Evolutionary conservation across 306 rosid genomes (phyloP).

Genomic region (Clitoria ternatea): DNA sequence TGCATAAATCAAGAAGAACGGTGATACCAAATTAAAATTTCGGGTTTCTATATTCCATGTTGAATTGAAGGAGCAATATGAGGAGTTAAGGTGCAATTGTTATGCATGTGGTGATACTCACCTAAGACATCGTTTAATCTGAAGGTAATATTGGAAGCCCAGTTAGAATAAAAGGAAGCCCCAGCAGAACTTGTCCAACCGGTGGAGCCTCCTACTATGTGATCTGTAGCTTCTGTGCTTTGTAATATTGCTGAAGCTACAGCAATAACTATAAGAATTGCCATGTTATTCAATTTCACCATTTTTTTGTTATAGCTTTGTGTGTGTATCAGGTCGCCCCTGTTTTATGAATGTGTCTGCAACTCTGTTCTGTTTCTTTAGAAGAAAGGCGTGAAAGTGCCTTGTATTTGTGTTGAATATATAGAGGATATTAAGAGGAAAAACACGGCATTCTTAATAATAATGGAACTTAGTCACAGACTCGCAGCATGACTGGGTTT

Average conservation of each 20-base stretch:
- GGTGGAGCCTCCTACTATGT: slow-evolving; percentile 27
- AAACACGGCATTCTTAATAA: neutral
- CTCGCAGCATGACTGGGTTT: neutral
- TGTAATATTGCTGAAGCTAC: neutral
- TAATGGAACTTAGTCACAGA: neutral
- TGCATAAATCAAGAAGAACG: too few relatives aligned
- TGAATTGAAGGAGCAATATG: neutral
- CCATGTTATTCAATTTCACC: slow-evolving; percentile 14
- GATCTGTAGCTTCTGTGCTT: slow-evolving; percentile 4
- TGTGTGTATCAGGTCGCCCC: slow-evolving; percentile 33
- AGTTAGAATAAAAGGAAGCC: slow-evolving; percentile 26
- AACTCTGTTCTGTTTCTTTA: neutral
- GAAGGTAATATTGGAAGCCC: slow-evolving; percentile 34
- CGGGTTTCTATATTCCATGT: too few relatives aligned
- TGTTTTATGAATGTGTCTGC: neutral
- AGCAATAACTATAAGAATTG: neutral
- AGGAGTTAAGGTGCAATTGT: neutral
- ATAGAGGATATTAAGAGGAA: neutral
- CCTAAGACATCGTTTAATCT: slow-evolving; percentile 30
- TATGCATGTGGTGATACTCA: neutral
- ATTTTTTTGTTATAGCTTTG: neutral
- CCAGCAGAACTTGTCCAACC: slow-evolving; percentile 36
- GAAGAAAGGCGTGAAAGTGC: neutral
- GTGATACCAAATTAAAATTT: too few relatives aligned
- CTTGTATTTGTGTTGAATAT: neutral